phyloP scores from a whole-genome alignment of 2,329 filamentous ascomycete species.

The Pyrenochaeta sp. region DNA sequence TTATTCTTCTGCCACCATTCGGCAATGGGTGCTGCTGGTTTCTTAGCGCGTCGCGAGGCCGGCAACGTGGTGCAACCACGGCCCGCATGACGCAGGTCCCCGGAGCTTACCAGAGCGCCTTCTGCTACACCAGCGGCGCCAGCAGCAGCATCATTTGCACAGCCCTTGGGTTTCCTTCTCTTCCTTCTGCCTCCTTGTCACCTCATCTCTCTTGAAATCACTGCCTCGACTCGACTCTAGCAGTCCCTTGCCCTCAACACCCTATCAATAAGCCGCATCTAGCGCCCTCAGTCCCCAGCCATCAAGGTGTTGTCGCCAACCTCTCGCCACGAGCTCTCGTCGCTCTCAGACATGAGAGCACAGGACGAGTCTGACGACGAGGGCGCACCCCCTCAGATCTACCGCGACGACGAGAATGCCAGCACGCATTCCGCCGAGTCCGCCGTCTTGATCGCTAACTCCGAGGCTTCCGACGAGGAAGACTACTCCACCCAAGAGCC shows the following conservation, averaged over 20 bases:
- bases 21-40: background rate
- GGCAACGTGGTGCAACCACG: conserved; percentile 10
- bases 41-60: conserved; percentile 10
- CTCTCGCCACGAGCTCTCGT: conserved; percentile 45
- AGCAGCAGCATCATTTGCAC: too few species aligned
- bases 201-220: background rate
- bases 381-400: conserved; percentile 38
- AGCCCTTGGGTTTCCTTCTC: background rate
- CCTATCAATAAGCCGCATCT: conserved; percentile 25
- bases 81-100: conserved; percentile 25
- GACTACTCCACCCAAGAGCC: conserved; percentile 27
- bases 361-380: conserved; percentile 32
- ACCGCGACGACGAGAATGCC: conserved; percentile 41
- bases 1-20: background rate
- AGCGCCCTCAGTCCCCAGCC: conserved; percentile 3
- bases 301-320: conserved; percentile 37
- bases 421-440: conserved; percentile 36
- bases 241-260: conserved; percentile 2
- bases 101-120: conserved; percentile 16
- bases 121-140: background rate
- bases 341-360: conserved; percentile 35
- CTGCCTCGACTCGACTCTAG: background rate
- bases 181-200: background rate
- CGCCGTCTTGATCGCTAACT: conserved; percentile 31
- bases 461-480: conserved; percentile 46